Base-by-base conservation (phyloP, 1,139 yeast species). In the Yamadazyma friedrichii region DNA sequence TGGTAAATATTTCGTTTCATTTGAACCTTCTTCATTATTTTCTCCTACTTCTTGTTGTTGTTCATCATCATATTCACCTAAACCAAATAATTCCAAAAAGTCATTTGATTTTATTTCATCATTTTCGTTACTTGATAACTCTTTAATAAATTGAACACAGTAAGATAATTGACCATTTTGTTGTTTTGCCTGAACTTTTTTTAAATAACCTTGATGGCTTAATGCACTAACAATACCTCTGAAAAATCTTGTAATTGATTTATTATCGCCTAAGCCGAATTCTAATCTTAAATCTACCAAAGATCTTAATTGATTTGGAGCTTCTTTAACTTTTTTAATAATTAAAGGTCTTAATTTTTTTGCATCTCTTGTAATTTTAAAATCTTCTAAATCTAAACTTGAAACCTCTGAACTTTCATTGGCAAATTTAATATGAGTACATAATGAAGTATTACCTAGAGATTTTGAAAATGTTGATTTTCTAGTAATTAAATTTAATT, bases 241-340 rank as follows among this genome's bases (percentile, higher is more conserved):
- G 51, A 81, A 82, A 24, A 74, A 69, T 40, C 76, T 75, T 11
- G 74, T 63, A 2, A 73, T 59, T 6, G 76, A 66, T 24, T 54
- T 58, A 4, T 67, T 66, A 36, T 66, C 65, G 42, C 75, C 78
- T 55, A 82, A 70, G 25, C 78, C 78, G 34, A 87, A 57, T 54
- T 86, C 88, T 33, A 74, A 64, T 50, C 79, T 78, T 47, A 88
- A 65, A 59, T 87, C 95, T 20, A 70, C 62, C 35, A 81, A 72
- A 20, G 85, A 83, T 32, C 95, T 73, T 15, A 87, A 67, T 2
- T 81, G 78, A 53, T 84, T 80, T 29, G 87, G 85, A 0, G 95
- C 91, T 1, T 61, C 59, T 48, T 81, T 80, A 11, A 84, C 70
- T 9, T 80, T 70, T 6, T 68, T 71, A 35, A 84, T 76, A 1